Conservation (phyloP, 2,329 filamentous ascomycete species). For the Pyricularia grisea region DNA sequence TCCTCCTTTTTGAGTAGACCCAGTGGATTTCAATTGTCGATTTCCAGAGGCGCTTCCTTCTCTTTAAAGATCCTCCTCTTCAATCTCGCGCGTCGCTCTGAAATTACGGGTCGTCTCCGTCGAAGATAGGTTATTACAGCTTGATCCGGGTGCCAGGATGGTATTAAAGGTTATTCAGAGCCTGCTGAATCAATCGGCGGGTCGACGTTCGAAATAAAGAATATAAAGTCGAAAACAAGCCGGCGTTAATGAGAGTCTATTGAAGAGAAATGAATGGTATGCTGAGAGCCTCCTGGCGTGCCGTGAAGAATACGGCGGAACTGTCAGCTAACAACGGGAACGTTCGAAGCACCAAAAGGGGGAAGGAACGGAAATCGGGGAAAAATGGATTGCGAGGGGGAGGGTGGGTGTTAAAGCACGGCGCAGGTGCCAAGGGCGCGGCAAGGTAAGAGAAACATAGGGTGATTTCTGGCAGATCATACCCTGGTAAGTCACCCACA, state of each 20-base stretch:
- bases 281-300: slow-evolving; percentile 22
- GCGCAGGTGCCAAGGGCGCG: slow-evolving; percentile 20
- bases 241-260: slow-evolving; percentile 10
- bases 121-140: neutral
- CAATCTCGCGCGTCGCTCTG: neutral
- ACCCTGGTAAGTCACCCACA: slow-evolving; percentile 22
- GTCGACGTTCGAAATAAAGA: slow-evolving; percentile 17
- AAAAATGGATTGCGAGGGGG: slow-evolving; percentile 7
- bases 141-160: slow-evolving; percentile 6
- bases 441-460: slow-evolving; percentile 25
- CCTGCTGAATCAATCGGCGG: slow-evolving; percentile 37
- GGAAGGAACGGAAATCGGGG: slow-evolving; percentile 3
- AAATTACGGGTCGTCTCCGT: slow-evolving; percentile 3
- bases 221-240: slow-evolving; percentile 11
- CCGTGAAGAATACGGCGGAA: slow-evolving; percentile 15
- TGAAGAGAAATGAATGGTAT: slow-evolving; percentile 16
- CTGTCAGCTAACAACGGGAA: slow-evolving; percentile 22
- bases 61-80: slow-evolving; percentile 1
- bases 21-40: neutral
- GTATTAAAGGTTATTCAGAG: slow-evolving; percentile 32
- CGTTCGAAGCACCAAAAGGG: slow-evolving; percentile 12
- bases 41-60: neutral
- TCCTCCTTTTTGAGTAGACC: slow-evolving; percentile 4
- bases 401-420: slow-evolving; percentile 19
- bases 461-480: slow-evolving; percentile 33